Percentiles rank a stretch among this genome's conserved stretches.
Evolutionary conservation across 2,329 filamentous ascomycete genomes (phyloP).

Genomic region (Xylaria sp.): DNA sequence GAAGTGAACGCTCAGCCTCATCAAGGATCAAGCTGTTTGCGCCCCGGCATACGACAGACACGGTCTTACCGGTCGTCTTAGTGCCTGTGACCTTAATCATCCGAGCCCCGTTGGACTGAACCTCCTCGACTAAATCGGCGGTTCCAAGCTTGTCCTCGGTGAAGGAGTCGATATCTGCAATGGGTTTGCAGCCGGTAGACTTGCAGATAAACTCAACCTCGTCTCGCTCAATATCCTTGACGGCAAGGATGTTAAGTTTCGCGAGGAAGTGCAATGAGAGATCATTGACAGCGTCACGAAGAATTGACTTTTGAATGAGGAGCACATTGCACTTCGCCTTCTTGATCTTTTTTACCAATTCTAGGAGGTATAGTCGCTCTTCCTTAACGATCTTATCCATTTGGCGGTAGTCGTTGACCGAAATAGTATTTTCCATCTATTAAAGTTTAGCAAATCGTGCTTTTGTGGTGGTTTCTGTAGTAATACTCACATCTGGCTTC

Average conservation of each 20-base stretch:
- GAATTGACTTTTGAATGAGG: slow-evolving; percentile 97
- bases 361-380: slow-evolving; percentile 96
- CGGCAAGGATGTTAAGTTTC: slow-evolving; percentile 92
- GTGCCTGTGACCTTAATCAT: slow-evolving; percentile 97
- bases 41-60: slow-evolving; percentile 93
- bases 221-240: slow-evolving; percentile 98
- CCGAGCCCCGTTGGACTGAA: slow-evolving; percentile 84
- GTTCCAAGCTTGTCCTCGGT: slow-evolving; percentile 97
- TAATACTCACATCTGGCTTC: slow-evolving; percentile 83
- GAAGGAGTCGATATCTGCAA: slow-evolving; percentile 98
- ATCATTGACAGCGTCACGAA: slow-evolving; percentile 97
- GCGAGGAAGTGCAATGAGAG: slow-evolving; percentile 96
- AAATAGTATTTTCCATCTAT: slow-evolving; percentile 98
- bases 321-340: slow-evolving; percentile 99
- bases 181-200: slow-evolving; percentile 97
- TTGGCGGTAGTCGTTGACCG: slow-evolving; percentile 98
- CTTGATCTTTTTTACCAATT: slow-evolving; percentile 99
- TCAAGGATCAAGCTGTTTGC: slow-evolving; percentile 95
- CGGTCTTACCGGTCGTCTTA: slow-evolving; percentile 84
- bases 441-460: slow-evolving; percentile 17
- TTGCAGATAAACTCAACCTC: slow-evolving; percentile 99
- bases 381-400: slow-evolving; percentile 99
- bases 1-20: slow-evolving; percentile 94
- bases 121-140: slow-evolving; percentile 93
- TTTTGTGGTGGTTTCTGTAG: not conserved